A percentile compares a stretch with the other conserved stretches of the same genome.
Evolutionary conservation across 352 stramenopile species (phyloP).

Genomic region (Chrysophaeum taylorii): DNA sequence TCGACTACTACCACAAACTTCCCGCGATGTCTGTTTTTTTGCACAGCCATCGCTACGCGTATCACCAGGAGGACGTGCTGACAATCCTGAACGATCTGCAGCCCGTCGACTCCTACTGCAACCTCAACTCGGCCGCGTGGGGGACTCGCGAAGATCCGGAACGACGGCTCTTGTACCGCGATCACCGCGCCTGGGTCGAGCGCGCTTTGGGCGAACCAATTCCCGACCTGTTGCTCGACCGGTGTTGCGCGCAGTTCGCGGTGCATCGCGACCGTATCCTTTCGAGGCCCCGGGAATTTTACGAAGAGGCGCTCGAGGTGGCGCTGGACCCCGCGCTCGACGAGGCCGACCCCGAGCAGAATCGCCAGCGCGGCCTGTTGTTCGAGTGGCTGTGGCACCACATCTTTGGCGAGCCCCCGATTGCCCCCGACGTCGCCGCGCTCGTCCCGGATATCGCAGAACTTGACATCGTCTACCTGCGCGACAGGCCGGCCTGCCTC

Average conservation of each 20-base stretch:
- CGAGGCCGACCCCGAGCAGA: conserved; percentile 9
- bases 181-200: conserved; percentile 15
- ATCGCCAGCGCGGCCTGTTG: conserved; percentile 20
- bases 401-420: conserved; percentile 17
- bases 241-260: conserved; percentile 25
- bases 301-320: conserved; percentile 4
- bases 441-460: background rate
- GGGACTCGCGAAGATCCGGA: conserved; percentile 16
- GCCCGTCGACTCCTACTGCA: conserved; percentile 20
- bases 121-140: conserved; percentile 22
- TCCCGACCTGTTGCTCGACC: conserved; percentile 15
- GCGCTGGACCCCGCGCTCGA: background rate
- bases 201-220: conserved; percentile 10
- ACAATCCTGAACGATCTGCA: conserved; percentile 14
- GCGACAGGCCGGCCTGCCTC: no score
- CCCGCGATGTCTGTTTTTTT: conserved; percentile 15
- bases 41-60: conserved; percentile 23
- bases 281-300: conserved; percentile 10
- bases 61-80: conserved; percentile 24
- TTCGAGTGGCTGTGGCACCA: conserved; percentile 25
- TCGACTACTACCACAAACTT: conserved; percentile 23
- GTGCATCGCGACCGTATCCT: conserved; percentile 18
- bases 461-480: conserved; percentile 11
- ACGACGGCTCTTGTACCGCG: background rate
- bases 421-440: conserved; percentile 2